Conservation (phyloP, 805 yeast genomes). For the Pachysolen tannophilus region DNA sequence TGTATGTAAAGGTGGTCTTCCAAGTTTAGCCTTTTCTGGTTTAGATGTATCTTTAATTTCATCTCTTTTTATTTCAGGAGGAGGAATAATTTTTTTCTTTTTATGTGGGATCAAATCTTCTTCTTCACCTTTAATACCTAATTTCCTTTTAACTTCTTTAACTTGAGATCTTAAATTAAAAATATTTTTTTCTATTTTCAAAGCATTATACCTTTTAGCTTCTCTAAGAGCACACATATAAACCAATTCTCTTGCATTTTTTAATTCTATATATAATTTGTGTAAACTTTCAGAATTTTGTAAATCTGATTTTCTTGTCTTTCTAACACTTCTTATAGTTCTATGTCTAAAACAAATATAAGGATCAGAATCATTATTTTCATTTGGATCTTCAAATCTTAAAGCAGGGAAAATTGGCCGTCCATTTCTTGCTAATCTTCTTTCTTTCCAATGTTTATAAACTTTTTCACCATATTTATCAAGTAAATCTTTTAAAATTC, state of each 20-base stretch:
- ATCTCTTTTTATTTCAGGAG: slow-evolving; percentile 15
- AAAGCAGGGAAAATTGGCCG: slow-evolving; percentile 64
- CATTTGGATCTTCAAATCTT: slow-evolving; percentile 79
- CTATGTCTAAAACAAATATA: slow-evolving; percentile 93
- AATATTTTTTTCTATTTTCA: slow-evolving; percentile 55
- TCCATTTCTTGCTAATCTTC: slow-evolving; percentile 69
- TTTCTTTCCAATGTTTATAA: slow-evolving; percentile 73
- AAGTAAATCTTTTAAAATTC: slow-evolving; percentile 41
- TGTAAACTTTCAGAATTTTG: slow-evolving; percentile 82
- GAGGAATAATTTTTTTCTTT: slow-evolving; percentile 41
- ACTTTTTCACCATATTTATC: slow-evolving; percentile 56
- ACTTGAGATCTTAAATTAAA: slow-evolving; percentile 69
- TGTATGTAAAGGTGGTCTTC: slow-evolving; percentile 8
- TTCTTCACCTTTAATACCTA: slow-evolving; percentile 77
- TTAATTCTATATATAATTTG: slow-evolving; percentile 65
- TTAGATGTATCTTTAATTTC: slow-evolving; percentile 14
- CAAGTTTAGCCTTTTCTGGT: slow-evolving; percentile 13
- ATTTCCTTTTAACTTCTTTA: slow-evolving; percentile 64
- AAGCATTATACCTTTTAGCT: slow-evolving; percentile 47
- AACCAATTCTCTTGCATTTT: slow-evolving; percentile 63
- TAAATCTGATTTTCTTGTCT: slow-evolving; percentile 90
- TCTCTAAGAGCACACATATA: slow-evolving; percentile 72
- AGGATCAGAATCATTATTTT: slow-evolving; percentile 90
- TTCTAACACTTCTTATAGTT: slow-evolving; percentile 91
- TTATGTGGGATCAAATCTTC: slow-evolving; percentile 75